These are phyloP conservation scores for Fusarium anguioides DNA, from an alignment of 2,329 filamentous ascomycete genomes.

Conservation along the genomic window DNA sequence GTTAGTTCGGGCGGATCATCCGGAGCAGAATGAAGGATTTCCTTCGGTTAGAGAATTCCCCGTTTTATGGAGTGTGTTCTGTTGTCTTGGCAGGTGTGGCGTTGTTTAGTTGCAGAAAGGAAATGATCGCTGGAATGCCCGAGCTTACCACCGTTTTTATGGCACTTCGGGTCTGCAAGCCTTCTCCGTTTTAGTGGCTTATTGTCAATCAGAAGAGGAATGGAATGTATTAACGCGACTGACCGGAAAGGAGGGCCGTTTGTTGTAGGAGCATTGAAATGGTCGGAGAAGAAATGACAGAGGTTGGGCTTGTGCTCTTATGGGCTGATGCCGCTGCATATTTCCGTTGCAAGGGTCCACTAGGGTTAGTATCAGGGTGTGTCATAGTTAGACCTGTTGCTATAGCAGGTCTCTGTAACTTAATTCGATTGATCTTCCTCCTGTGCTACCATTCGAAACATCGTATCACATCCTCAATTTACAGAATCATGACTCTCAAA, in stretches of 20 bases:
- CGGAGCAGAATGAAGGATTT: neutral
- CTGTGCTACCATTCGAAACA: neutral
- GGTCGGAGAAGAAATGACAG: neutral
- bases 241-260: neutral
- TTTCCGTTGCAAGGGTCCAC: neutral
- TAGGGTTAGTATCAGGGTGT: neutral
- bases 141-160: neutral
- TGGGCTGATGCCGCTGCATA: neutral
- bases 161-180: neutral
- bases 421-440: neutral
- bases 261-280: neutral
- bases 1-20: neutral
- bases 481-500: conserved; percentile 25
- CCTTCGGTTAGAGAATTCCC: neutral
- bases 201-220: neutral
- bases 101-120: neutral
- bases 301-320: neutral
- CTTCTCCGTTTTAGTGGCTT: neutral
- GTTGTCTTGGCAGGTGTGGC: neutral
- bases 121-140: neutral
- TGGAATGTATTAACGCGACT: neutral
- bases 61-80: too few relatives aligned
- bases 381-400: neutral
- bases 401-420: neutral
- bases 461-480: neutral